Conservation (phyloP, 495 filamentous ascomycete species). For the Sordaria brevicollis region DNA sequence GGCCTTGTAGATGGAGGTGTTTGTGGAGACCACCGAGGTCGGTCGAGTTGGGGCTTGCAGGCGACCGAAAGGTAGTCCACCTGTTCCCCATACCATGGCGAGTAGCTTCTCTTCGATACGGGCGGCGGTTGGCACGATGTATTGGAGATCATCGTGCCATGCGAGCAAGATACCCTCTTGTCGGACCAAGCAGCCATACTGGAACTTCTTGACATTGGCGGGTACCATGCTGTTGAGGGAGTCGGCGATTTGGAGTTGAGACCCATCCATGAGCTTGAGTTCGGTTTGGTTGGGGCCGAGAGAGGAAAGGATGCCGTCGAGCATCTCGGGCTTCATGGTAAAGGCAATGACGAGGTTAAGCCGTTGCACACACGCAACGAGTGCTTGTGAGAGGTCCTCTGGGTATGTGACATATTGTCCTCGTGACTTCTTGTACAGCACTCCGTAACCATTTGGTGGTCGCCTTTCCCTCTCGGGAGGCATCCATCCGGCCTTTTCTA, state of each 20-base stretch:
- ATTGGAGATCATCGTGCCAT: conserved; percentile 60
- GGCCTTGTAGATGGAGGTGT: conserved; percentile 31
- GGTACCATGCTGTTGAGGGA: conserved; percentile 45
- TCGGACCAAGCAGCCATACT: conserved; percentile 60
- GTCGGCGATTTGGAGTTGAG: conserved; percentile 58
- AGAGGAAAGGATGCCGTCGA: neutral
- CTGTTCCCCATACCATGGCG: conserved; percentile 46
- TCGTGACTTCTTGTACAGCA: conserved; percentile 49
- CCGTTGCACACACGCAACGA: conserved; percentile 40
- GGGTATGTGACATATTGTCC: conserved; percentile 55
- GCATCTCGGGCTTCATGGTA: conserved; percentile 1
- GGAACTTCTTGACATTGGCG: conserved; percentile 50
- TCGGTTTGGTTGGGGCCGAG: conserved; percentile 47
- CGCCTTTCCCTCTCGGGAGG: conserved; percentile 31
- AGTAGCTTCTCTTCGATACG: conserved; percentile 56
- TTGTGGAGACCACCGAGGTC: neutral
- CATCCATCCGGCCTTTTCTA: conserved; percentile 55
- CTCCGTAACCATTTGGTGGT: conserved; percentile 47
- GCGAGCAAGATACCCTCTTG: conserved; percentile 53
- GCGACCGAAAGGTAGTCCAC: conserved; percentile 3
- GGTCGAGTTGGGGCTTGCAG: neutral
- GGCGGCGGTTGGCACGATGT: conserved; percentile 50
- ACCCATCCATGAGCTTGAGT: conserved; percentile 55
- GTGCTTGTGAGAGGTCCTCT: conserved; percentile 39
- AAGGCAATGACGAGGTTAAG: conserved; percentile 49